Evolutionary conservation across 1,284 basidiomycete genomes (phyloP), one percentile per base, ranked within the genome.

Genomic region (Porodaedalea pini): DNA sequence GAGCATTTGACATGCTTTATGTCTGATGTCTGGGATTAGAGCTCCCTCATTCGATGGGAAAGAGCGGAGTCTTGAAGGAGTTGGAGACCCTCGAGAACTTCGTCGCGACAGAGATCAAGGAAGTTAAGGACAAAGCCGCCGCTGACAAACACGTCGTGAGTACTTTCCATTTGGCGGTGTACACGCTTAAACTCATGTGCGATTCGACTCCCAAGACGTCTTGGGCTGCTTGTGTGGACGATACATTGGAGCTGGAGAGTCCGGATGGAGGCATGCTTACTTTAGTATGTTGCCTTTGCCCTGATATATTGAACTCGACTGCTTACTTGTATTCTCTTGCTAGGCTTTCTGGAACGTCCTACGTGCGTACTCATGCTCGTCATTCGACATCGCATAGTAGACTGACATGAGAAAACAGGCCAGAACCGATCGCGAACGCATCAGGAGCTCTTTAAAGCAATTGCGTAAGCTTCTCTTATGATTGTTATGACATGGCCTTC

Each of bases 201-300:
- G n/a, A n/a, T 25, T 37, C 27, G 23, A 37, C 23, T 32, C 15
- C 2, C 11, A n/a, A 59, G 58, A 59, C 58, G 15, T 59, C 53
- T 8, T 59, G 53, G 54, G 53, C 58, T 19, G 58, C 58, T 10
- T 59, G 58, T 17, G 36, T 56, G 17, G 58, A 59, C 31, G 29
- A 31, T 3, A 48, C 50, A 15, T 21, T 56, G 17, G 54, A 45
- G 32, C 21, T 56, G 10, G 58, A 59, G 15, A 37, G 54, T 17
- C 29, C 39, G 7, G 34, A 45, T 1, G 54, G 54, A 1, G 54
- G 58, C 21, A 48, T 59, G 32, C 41, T 59, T 7, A 59, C 58
- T 19, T 48, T 52, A 21, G 58, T 59, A 39, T 19, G 54, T 36
- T 3, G 6, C 27, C n/a, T 50, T 19, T 57, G 1, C 19, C 21